Evolutionary conservation across 208 protist species (phyloP), one percentile per base, ranked within the genome.

Genomic region (Lotmaria passim): DNA sequence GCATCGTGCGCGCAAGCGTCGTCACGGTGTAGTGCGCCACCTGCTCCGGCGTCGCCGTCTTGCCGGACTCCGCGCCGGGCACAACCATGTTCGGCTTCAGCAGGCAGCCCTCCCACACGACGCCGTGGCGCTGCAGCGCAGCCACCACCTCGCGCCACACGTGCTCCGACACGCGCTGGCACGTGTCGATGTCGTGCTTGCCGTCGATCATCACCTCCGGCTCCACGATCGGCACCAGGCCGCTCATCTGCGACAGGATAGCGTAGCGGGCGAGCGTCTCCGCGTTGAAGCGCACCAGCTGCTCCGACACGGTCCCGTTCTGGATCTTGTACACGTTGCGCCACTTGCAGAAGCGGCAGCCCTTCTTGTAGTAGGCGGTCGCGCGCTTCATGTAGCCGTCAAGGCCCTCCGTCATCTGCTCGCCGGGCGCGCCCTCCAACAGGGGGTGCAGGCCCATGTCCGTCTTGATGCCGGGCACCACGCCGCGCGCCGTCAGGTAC

Each of bases 81-180:
- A 97, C 85, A 30, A 99, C 90, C 97, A 99, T 99, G 86, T 98
- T 99, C 74, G 98, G 97, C 89, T 99, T 99, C 33, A 99, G 92
- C 34, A 99, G 82, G 26, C 80, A 95, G 50, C 97, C 95, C 83
- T 99, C 96, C 68, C 95, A 86, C 38, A 97, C 70, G 48, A 99
- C 95, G 52, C 98, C 84, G 81, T 99, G 93, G 55, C 96, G 89
- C 57, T 96, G 81, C 19, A 99, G 86, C 31, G 94, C 88, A 38
- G 81, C 74, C 14, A 82, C 63, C 36, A 93, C 90, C 66, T 80
- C 85, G 39, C 75, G 23, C 90, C 88, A 92, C 73, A 93, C 90
- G 70, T 84, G 82, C 83, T 98, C 70, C 7, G 96, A 97, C 28
- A 96, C 83, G 48, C 74, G 53, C 71, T 93, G 86, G 51, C 75